Conservation (phyloP, 2,329 filamentous ascomycete species). For the Neurospora sp. region DNA sequence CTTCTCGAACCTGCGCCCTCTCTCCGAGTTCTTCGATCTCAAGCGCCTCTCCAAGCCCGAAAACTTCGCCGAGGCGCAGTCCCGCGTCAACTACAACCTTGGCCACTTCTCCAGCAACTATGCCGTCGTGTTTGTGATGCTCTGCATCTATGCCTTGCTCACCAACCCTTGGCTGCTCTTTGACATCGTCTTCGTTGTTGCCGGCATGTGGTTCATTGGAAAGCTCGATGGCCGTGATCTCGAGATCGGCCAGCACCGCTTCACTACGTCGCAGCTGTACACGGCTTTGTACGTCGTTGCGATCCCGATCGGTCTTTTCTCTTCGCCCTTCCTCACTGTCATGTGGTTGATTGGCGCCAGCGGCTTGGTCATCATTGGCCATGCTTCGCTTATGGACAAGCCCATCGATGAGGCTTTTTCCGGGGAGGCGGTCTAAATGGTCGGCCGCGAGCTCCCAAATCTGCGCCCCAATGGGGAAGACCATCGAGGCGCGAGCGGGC, state of each 20-base stretch:
- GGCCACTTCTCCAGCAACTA: constrained; percentile 99
- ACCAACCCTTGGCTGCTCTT: constrained; percentile 82
- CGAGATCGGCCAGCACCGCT: constrained; percentile 70
- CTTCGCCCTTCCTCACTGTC: constrained; percentile 73
- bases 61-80: constrained; percentile 57
- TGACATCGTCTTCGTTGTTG: constrained; percentile 79
- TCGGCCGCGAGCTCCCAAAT: constrained; percentile 99
- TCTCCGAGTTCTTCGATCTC: constrained; percentile 91
- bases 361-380: constrained; percentile 86
- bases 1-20: constrained; percentile 84
- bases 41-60: constrained; percentile 91
- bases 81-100: constrained; percentile 59
- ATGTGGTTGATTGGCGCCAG: constrained; percentile 96
- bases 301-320: constrained; percentile 74
- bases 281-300: constrained; percentile 75
- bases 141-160: constrained; percentile 89
- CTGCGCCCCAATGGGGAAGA: constrained; percentile 98
- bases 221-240: constrained; percentile 84
- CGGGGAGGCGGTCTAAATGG: constrained; percentile 99
- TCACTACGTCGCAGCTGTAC: constrained; percentile 88
- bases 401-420: constrained; percentile 99
- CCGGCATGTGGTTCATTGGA: constrained; percentile 83
- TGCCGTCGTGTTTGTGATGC: constrained; percentile 84
- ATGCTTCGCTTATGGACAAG: constrained; percentile 94
- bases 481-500: constrained; percentile 79